Evolutionary conservation across 1,284 basidiomycete genomes (phyloP), one percentile per base, ranked within the genome.

Genomic region (Somion occarium): DNA sequence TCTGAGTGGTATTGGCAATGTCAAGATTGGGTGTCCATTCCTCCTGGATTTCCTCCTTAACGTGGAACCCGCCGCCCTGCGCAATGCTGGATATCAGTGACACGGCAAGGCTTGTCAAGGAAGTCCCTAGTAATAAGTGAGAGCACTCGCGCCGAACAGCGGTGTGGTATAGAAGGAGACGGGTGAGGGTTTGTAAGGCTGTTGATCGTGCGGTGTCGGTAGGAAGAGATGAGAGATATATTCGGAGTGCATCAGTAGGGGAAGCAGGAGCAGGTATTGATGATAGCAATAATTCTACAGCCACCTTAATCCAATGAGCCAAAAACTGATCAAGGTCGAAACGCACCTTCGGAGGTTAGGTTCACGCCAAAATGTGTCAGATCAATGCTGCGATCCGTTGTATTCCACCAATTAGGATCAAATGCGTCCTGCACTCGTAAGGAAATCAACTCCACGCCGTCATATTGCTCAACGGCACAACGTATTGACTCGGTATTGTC

Each of bases 71-170:
- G 2, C 82, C 80, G n/a, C 92, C 92, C 59, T 85, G 80, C 0
- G 89, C 80, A 45, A 93, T 83, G 7, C 79, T 82, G 1, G 85
- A 82, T 52, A 93, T 87, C 37, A 93, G 71, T 11, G 82, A 80
- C 46, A 93, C 77, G 0, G 91, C 91, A 15, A 93, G 75, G 0
- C 87, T 83, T 0, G 92, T 93, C 13, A 92, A 73, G 1, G 85
- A 88, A 20, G 90, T 88, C 51, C 91, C 91, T n/a, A 92, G 73
- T 3, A 93, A 69, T 7, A 93, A 71, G 63, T 93, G 90, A 0
- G 88, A 88, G 44, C 85, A 82, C 9, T 68, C 64, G 3, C 76
- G 76, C 1, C 77, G 72, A 19, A 68, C 64, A 1, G 91, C 82
- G 0, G 84, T 83, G 55, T 87, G 73, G 3, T 85, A 69, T n/a